These are phyloP conservation scores for Solanum megistacrolobum DNA, from an alignment of 257 asterid species.

Conservation along the genomic window DNA sequence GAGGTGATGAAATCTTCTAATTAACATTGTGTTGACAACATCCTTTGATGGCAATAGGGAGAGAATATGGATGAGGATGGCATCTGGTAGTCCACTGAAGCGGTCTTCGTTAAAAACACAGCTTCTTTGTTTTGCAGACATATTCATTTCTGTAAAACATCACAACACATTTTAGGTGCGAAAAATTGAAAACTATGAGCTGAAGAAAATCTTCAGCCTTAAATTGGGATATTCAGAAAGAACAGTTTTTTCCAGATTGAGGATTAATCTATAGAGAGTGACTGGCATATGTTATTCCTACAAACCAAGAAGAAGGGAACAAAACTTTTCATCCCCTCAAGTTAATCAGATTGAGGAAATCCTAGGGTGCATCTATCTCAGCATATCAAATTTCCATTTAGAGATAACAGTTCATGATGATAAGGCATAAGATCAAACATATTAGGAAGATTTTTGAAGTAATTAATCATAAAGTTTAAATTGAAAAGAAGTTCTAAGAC, in stretches of 20 bases:
- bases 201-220: neutral
- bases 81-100: constrained; percentile 18
- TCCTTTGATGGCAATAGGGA: constrained; percentile 17
- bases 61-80: constrained; percentile 15
- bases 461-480: neutral
- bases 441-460: neutral
- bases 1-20: constrained; percentile 16
- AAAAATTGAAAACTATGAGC: neutral
- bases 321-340: neutral
- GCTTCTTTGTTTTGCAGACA: neutral
- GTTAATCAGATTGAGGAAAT: neutral
- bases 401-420: neutral
- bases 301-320: neutral
- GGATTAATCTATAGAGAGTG: neutral
- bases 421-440: neutral
- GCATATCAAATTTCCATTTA: neutral
- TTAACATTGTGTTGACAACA: neutral
- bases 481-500: neutral
- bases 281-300: neutral
- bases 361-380: neutral
- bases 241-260: neutral
- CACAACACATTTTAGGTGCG: neutral
- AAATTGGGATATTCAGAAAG: neutral
- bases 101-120: constrained; percentile 1
- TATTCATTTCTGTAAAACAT: neutral